Percentiles rank a stretch among this genome's conserved stretches.
Conservation (phyloP, 164 flowering plant genomes). For the Berberis thunbergii region DNA sequence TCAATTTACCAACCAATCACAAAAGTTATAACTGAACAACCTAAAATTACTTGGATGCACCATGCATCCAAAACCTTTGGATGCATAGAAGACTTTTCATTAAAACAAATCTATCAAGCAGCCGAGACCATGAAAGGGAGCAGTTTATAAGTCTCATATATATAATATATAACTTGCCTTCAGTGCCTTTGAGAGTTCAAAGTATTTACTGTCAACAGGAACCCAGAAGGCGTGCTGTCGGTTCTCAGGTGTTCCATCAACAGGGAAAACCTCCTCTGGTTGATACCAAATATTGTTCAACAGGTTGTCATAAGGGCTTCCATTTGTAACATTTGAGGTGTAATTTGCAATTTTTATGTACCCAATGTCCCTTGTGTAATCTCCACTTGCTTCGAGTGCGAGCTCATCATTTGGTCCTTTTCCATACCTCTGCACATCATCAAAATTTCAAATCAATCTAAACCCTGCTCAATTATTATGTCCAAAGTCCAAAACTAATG, state of each 20-base stretch:
- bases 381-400: conserved; percentile 48
- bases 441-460: background rate
- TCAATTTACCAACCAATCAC: background rate
- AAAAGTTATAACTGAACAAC: too few species aligned
- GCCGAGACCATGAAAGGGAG: too few species aligned
- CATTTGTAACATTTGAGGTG: conserved; percentile 7
- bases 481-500: too few species aligned
- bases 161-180: conserved; percentile 6
- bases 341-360: conserved; percentile 36
- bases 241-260: conserved; percentile 49
- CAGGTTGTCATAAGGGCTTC: conserved; percentile 18
- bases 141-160: too few species aligned
- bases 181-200: conserved; percentile 13
- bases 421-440: conserved; percentile 41
- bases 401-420: conserved; percentile 49
- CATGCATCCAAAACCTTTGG: background rate
- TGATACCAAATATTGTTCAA: conserved; percentile 71
- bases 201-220: conserved; percentile 27
- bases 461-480: too few species aligned
- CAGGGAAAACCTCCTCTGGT: conserved; percentile 62
- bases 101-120: too few species aligned
- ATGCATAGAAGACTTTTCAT: too few species aligned
- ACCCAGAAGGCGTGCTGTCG: conserved; percentile 66
- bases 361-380: conserved; percentile 51
- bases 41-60: too few species aligned